These are phyloP conservation scores for Daldinia bambusicola DNA, from an alignment of 495 filamentous ascomycete genomes.

Conservation along the genomic window DNA sequence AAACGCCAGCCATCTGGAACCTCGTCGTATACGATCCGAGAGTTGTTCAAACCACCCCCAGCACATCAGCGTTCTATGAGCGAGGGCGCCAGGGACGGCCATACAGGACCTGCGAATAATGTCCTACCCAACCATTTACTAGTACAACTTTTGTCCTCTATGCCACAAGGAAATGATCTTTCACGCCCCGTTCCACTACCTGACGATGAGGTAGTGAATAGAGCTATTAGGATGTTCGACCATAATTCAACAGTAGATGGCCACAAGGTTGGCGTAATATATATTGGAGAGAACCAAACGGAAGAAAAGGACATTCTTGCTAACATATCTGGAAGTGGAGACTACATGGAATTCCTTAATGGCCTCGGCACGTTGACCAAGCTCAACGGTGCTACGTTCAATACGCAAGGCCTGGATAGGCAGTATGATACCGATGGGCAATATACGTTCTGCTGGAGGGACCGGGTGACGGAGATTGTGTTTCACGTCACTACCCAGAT, in stretches of 20 bases:
- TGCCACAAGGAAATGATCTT: constrained; percentile 65
- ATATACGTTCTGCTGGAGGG: constrained; percentile 90
- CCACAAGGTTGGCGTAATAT: constrained; percentile 95
- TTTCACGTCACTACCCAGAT: constrained; percentile 97
- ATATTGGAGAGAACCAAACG: constrained; percentile 84
- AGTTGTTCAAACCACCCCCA: constrained; percentile 73
- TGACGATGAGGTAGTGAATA: constrained; percentile 79
- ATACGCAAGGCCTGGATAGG: constrained; percentile 91
- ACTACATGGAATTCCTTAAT: constrained; percentile 85
- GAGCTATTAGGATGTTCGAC: constrained; percentile 84
- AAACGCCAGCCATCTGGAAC: constrained; percentile 87
- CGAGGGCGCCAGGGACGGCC: constrained; percentile 51
- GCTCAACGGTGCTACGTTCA: constrained; percentile 84
- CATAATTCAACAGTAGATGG: constrained; percentile 90
- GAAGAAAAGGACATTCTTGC: constrained; percentile 83
- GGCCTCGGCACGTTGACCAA: constrained; percentile 82
- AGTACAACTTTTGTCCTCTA: constrained; percentile 80
- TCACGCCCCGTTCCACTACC: constrained; percentile 81
- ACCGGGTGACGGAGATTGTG: constrained; percentile 92
- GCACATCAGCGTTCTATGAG: constrained; percentile 68
- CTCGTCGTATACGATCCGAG: constrained; percentile 77
- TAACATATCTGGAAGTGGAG: constrained; percentile 82
- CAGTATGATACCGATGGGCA: constrained; percentile 80
- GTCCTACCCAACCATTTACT: constrained; percentile 86
- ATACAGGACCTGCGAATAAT: constrained; percentile 55